Evolutionary conservation across 345 rosid species (phyloP), one percentile per base, ranked within the genome.

Genomic region (Salix viminalis): DNA sequence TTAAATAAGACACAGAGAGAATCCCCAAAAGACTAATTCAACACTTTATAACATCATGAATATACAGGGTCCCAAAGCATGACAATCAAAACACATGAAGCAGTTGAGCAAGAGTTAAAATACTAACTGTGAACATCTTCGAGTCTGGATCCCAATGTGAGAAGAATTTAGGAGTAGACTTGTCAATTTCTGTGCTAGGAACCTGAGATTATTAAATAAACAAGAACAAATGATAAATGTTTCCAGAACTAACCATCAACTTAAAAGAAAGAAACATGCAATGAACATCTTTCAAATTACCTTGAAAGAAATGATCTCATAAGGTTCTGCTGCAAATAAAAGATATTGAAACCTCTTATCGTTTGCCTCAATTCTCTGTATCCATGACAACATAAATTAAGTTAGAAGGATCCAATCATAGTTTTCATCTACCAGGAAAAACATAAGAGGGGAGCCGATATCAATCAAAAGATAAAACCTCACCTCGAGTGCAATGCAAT

Each of bases 131-230:
- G 82, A 93, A 93, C 98, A 93, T 96, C 89, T 96, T 96, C 1
- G 98, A 92, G 87, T 96, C 97, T 1, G 97, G 97, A 87, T 96
- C 99, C 98, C 99, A 93, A 78, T 93, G 99, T 7, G 97, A 92
- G 80, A 96, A 96, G 86, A 93, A 96, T 86, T 96, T 96, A 1
- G 97, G 97, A 67, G 99, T 93, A 74, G 97, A 93, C 82, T 96
- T 96, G 79, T 96, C 99, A 34, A 96, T 91, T 85, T 93, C 97
- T 12, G 97, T 90, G 94, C 98, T 96, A 39, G 99, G 99, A 87
- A 96, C 98, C 99, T 93, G 88, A 77, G 76, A 80, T 42, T 16
- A 18, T 41, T 0, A 60, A 69, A 73, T 16, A 26, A 13, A 73
- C 21, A 37, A 67, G 65, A 21, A 76, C 7, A 41, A 10, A 39